Evolutionary conservation across 2,329 filamentous ascomycete genomes (phyloP).

Genomic region (Sporothrix schenckii): DNA sequence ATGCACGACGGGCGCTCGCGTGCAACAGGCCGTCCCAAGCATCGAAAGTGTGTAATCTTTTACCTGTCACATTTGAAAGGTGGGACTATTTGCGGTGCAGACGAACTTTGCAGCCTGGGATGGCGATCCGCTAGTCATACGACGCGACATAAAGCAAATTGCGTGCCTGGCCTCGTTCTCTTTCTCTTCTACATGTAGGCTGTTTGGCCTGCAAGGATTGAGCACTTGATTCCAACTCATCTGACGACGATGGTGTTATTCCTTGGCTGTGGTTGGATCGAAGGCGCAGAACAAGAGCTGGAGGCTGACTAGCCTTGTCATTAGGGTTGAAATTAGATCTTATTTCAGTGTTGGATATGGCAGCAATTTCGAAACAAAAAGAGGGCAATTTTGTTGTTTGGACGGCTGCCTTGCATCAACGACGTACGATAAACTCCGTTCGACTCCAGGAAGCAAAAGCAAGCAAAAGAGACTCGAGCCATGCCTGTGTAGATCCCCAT

Average conservation of each 20-base stretch:
- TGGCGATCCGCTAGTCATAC: background rate
- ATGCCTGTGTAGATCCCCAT: conserved; percentile 7
- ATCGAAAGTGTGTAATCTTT: background rate
- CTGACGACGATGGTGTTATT: background rate
- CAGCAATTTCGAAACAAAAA: background rate
- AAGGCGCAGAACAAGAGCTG: background rate
- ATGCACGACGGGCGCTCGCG: background rate
- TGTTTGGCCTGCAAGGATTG: background rate
- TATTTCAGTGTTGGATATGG: background rate
- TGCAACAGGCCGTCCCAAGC: background rate
- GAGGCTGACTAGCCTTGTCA: conserved; percentile 17
- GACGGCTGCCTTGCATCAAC: conserved; percentile 11
- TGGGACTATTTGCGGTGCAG: background rate
- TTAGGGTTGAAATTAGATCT: background rate
- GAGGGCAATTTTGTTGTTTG: background rate
- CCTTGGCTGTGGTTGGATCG: background rate
- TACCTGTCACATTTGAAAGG: background rate
- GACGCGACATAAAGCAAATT: background rate
- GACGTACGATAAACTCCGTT: background rate
- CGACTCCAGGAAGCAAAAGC: background rate
- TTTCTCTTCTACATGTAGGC: background rate
- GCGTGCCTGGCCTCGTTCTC: background rate
- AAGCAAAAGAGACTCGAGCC: background rate
- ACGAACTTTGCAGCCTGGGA: background rate
- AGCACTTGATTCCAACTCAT: conserved; percentile 14